Conservation (phyloP, 2,329 filamentous ascomycete genomes). For the Trichoderma atroviride region DNA sequence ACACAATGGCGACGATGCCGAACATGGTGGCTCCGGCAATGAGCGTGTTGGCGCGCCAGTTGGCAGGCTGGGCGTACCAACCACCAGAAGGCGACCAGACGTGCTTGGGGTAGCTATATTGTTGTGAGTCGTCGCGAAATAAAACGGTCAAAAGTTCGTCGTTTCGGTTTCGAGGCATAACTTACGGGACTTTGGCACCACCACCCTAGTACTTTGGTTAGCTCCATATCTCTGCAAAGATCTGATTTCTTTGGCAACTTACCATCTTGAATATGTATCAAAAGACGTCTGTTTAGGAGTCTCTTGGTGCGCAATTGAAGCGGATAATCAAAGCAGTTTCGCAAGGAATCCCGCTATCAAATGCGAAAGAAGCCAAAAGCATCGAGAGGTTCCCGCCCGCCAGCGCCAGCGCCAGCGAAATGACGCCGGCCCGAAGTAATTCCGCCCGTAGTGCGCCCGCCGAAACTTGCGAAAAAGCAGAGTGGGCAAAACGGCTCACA, state of each 20-base stretch:
- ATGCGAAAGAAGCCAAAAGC: too few relatives aligned
- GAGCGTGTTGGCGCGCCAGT: slow-evolving; percentile 93
- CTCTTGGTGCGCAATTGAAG: slow-evolving; percentile 37
- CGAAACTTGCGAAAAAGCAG: slow-evolving; percentile 21
- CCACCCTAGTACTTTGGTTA: slow-evolving; percentile 64
- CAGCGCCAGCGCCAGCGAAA: slow-evolving; percentile 4
- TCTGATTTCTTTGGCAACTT: slow-evolving; percentile 52
- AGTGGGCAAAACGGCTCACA: slow-evolving; percentile 27
- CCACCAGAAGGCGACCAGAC: slow-evolving; percentile 98
- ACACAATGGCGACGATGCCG: slow-evolving; percentile 68
- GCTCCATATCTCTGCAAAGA: slow-evolving; percentile 34
- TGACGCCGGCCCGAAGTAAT: slow-evolving; percentile 28
- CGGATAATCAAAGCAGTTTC: not conserved
- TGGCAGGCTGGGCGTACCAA: slow-evolving; percentile 93
- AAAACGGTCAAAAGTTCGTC: not conserved
- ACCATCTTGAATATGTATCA: slow-evolving; percentile 59
- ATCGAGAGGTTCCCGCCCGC: slow-evolving; percentile 18
- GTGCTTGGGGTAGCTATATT: slow-evolving; percentile 86
- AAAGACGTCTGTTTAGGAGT: slow-evolving; percentile 37
- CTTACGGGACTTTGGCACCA: slow-evolving; percentile 68
- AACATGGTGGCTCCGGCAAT: slow-evolving; percentile 70
- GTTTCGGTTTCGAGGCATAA: slow-evolving; percentile 45
- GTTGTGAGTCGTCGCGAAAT: too few relatives aligned
- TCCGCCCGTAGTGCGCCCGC: slow-evolving; percentile 21
- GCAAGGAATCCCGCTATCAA: not conserved